Evolutionary conservation across 768 basidiomycete genomes (phyloP).

Genomic region (Galerina marginata): DNA sequence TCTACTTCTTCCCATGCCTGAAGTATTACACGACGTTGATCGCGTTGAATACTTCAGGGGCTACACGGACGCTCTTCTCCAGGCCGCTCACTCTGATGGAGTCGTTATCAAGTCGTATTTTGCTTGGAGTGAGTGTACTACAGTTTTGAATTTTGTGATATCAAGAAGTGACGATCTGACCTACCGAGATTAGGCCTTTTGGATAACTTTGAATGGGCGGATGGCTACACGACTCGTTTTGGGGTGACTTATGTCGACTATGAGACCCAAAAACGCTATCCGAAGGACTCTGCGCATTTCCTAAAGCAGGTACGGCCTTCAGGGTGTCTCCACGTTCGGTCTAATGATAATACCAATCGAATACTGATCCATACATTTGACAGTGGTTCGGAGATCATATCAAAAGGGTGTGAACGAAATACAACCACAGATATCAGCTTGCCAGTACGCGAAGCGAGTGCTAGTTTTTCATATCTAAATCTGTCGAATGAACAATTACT

Average conservation of each 20-base stretch:
- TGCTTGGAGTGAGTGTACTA: slow-evolving; percentile 60
- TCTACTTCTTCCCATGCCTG: slow-evolving; percentile 42
- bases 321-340: slow-evolving; percentile 4
- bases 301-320: slow-evolving; percentile 39
- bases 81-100: slow-evolving; percentile 59
- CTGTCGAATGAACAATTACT: no score
- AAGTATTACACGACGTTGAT: slow-evolving; percentile 60
- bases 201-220: slow-evolving; percentile 78
- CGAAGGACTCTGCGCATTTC: slow-evolving; percentile 64
- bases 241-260: slow-evolving; percentile 75
- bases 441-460: no score
- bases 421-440: no score
- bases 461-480: no score
- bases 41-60: slow-evolving; percentile 69
- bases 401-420: slow-evolving; percentile 1
- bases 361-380: neutral
- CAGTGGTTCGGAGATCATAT: slow-evolving; percentile 23
- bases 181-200: slow-evolving; percentile 48
- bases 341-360: neutral
- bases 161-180: neutral
- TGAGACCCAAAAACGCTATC: slow-evolving; percentile 63
- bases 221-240: slow-evolving; percentile 70
- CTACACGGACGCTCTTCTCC: slow-evolving; percentile 54
- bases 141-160: neutral
- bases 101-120: slow-evolving; percentile 67